These are phyloP conservation scores for Pseudocercospora macadamiae DNA, from an alignment of 2,329 filamentous ascomycete species.

Conservation along the genomic window DNA sequence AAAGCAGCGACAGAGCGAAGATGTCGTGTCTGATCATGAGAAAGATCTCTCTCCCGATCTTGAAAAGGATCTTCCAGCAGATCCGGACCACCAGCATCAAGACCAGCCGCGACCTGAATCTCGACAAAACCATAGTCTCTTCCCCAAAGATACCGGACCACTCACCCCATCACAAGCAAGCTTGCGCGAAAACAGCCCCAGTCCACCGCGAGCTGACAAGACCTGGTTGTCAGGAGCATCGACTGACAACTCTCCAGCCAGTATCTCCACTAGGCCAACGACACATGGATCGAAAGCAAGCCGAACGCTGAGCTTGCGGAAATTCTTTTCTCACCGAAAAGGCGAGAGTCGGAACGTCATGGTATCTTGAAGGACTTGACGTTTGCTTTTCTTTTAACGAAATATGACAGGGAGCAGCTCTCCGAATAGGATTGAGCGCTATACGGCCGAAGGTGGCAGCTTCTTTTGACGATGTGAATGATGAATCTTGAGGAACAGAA, in stretches of 20 bases:
- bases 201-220: conserved; percentile 12
- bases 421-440: not conserved
- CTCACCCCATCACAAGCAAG: conserved; percentile 21
- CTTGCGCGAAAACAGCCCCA: conserved; percentile 6
- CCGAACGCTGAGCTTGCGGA: conserved; percentile 20
- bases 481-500: not conserved
- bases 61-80: conserved; percentile 11
- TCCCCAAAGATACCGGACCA: conserved; percentile 22
- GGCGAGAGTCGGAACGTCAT: conserved; percentile 12
- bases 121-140: conserved; percentile 19
- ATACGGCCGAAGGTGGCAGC: not conserved
- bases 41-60: conserved; percentile 12
- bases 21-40: conserved; percentile 5
- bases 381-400: not conserved
- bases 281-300: conserved; percentile 19
- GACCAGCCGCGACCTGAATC: conserved; percentile 10
- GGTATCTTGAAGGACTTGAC: conserved; percentile 9
- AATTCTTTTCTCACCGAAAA: conserved; percentile 21
- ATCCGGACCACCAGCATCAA: not conserved
- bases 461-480: not conserved
- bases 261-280: not conserved
- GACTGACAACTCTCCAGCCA: conserved; percentile 3
- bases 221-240: conserved; percentile 8
- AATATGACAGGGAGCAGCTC: not conserved
- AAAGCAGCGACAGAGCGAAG: conserved; percentile 7